Evolutionary conservation across 2,329 filamentous ascomycete species (phyloP), one percentile per base, ranked within the genome.

Genomic region (Fusarium transvaalense): DNA sequence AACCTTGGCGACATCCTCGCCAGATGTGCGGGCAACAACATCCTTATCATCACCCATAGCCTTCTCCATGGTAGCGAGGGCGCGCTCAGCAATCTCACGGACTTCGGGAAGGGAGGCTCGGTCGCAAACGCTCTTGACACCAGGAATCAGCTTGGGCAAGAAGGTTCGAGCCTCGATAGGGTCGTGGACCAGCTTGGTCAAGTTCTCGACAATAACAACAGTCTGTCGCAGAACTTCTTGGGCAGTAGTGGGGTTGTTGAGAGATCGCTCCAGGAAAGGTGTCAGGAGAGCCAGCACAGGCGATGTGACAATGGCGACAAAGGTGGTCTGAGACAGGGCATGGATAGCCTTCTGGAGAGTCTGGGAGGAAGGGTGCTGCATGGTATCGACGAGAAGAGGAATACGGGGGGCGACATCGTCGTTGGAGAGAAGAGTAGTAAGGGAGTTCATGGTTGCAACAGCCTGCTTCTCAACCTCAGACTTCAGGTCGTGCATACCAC

Each of bases 401-500:
- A 99, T 94, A 75, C 94, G 89, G 46, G 95, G 94, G 25, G 92
- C 91, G 56, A 99, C 94, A 79, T 99, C 96, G 82, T 99, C 96
- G 84, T 99, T 99, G 77, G 94, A 94, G 47, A 99, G 87, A 17
- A 99, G 88, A 10, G 91, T 91, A 4, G 94, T 97, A 56, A 99
- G 85, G 35, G 93, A 92, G 74, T 88, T 92, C 95, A 99, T 98
- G 48, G 95, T 93, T 80, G 92, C 91, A 76, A 92, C 84, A n/a
- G 96, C 90, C 82, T 97, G 92, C 84, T 97, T 98, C 79, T 89
- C 86, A 31, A 92, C 90, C 76, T 98, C 96, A 47, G 84, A 77
- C 86, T 99, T 99, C 78, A 99, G 85, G 78, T 99, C 96, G 82
- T 97, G 94, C 95, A 99, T 98, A 73, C 93, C 93, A 55, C 85